Evolutionary conservation across 106 monocot species (phyloP), one percentile per base, ranked within the genome.

Genomic region (Hemerocallis citrina): DNA sequence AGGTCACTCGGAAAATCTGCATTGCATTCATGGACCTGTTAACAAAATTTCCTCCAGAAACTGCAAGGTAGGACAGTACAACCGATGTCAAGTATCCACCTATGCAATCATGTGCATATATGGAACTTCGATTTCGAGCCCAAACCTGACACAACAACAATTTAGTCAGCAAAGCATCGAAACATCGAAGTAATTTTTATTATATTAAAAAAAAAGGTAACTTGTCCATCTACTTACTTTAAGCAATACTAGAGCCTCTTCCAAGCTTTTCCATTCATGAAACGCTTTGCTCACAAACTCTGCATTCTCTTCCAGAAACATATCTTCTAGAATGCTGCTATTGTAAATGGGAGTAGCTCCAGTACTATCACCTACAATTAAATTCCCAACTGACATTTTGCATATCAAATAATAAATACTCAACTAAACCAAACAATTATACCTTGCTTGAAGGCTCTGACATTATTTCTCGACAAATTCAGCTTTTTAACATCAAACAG

Each of bases 301-400:
- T 49, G 77, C 63, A 70, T 92, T 98, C 37, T 98, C 98, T 65
- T 92, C 91, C 62, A 98, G 73, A 52, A 85, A 74, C 77, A 98
- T 84, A 62, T 98, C 98, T 69, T 98, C 98, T 72, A 98, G 50
- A 59, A 92, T 98, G 68, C 87, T 92, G 61, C 59, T 72, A 67
- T 92, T 98, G 74, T 98, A 98, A 50, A 68, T 78, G 34, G 98
- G 98, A 44, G 98, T 98, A 60, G 88, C 66, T 38, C 7, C 52
- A 74, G 71, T 47, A 43, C 31, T 46, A 20, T 69, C 79, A 36
- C 73, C 85, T 88, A 52, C n/a, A 10, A 67, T 22, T 30, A 1
- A 69, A 57, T 17, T 27, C 36, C n/a, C 24, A 55, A 42, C 28
- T 61, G 4, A 49, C 52, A 49, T 2, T 63, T n/a, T n/a, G n/a